These are phyloP conservation scores for Teunomyces aglyptinius DNA, from an alignment of 805 yeast species.

Conservation along the genomic window DNA sequence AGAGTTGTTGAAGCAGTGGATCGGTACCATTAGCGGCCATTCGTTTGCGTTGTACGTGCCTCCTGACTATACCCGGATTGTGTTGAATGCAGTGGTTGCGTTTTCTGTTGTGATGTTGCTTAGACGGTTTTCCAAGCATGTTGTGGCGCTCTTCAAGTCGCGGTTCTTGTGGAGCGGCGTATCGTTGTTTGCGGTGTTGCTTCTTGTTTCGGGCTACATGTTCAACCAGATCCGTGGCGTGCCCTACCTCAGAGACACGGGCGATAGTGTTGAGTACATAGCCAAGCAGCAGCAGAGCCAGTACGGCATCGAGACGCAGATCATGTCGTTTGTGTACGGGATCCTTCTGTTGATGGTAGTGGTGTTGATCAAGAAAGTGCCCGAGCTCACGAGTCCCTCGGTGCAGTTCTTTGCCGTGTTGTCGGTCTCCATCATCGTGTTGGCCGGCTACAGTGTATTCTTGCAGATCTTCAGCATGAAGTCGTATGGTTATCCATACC, in stretches of 20 bases:
- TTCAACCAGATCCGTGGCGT: slow-evolving; percentile 79
- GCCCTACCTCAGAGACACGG: slow-evolving; percentile 54
- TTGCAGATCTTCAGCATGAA: slow-evolving; percentile 68
- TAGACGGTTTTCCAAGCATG: slow-evolving; percentile 26
- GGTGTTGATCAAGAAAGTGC: slow-evolving; percentile 56
- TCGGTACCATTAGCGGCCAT: slow-evolving; percentile 31
- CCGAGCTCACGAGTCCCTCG: slow-evolving; percentile 43
- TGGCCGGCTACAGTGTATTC: slow-evolving; percentile 61
- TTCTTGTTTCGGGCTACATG: slow-evolving; percentile 90
- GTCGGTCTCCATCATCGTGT: slow-evolving; percentile 43
- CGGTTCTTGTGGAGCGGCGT: slow-evolving; percentile 71
- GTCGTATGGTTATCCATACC: slow-evolving; percentile 74
- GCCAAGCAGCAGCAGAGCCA: slow-evolving; percentile 69
- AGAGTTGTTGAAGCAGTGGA: slow-evolving; percentile 36
- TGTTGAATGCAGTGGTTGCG: slow-evolving; percentile 32
- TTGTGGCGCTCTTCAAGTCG: slow-evolving; percentile 43
- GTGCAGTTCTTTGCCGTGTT: slow-evolving; percentile 50
- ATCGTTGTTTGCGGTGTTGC: slow-evolving; percentile 59
- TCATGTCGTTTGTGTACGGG: slow-evolving; percentile 73
- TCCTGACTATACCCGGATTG: slow-evolving; percentile 40
- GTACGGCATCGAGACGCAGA: slow-evolving; percentile 86
- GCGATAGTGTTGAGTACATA: slow-evolving; percentile 34
- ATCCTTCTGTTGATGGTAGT: slow-evolving; percentile 59
- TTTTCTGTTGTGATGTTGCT: slow-evolving; percentile 27
- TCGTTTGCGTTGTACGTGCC: slow-evolving; percentile 39